phyloP scores from a whole-genome alignment of 1,139 yeast species.

The Nakaseomyces delphensis region DNA sequence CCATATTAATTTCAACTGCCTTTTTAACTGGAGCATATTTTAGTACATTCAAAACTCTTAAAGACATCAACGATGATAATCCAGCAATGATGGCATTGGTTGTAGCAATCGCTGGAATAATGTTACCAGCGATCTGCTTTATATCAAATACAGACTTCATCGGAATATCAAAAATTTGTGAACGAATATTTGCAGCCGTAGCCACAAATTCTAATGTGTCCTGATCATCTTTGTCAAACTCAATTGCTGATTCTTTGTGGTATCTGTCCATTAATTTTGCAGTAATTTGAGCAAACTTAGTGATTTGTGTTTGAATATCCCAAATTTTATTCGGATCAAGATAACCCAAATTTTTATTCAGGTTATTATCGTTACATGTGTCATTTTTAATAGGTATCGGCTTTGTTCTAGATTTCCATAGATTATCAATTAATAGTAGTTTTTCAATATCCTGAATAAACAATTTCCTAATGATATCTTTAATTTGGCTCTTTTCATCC shows the following conservation, averaged over 20 bases:
- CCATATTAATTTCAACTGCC: conserved; percentile 37
- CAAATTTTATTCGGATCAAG: conserved; percentile 36
- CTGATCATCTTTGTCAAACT: conserved; percentile 91
- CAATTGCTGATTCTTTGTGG: conserved; percentile 34
- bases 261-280: conserved; percentile 45
- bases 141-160: conserved; percentile 74
- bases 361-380: conserved; percentile 8
- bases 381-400: conserved; percentile 51
- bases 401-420: conserved; percentile 64
- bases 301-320: conserved; percentile 55
- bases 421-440: conserved; percentile 57
- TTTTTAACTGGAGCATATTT: conserved; percentile 17
- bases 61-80: conserved; percentile 63
- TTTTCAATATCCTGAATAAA: conserved; percentile 69
- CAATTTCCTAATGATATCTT: conserved; percentile 43
- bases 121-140: conserved; percentile 93
- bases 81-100: conserved; percentile 96
- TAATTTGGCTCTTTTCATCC: conserved; percentile 21
- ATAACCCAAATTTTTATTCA: conserved; percentile 10
- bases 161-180: conserved; percentile 63
- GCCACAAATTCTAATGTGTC: conserved; percentile 84
- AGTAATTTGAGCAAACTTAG: conserved; percentile 48
- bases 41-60: conserved; percentile 41
- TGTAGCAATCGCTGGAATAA: conserved; percentile 97
- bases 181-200: conserved; percentile 78